These are phyloP conservation scores for Annulohypoxylon maeteangense DNA, from an alignment of 495 filamentous ascomycete genomes.

Conservation along the genomic window DNA sequence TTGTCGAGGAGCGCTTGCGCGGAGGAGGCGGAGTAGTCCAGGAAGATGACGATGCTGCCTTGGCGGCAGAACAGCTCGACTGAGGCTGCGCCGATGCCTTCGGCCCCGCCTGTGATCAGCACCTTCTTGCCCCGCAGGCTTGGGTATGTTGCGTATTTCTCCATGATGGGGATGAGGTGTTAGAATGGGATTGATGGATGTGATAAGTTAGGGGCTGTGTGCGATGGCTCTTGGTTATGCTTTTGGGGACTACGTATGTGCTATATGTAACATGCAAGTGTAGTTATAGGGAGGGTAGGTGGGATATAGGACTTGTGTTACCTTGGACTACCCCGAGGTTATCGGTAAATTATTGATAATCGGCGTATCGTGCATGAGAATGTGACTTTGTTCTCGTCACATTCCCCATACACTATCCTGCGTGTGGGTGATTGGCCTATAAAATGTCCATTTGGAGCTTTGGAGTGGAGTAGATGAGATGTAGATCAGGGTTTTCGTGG, in stretches of 20 bases:
- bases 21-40: slow-evolving; percentile 56
- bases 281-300: neutral
- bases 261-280: neutral
- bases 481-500: neutral
- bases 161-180: neutral
- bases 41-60: slow-evolving; percentile 61
- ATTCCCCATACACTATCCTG: neutral
- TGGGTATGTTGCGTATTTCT: slow-evolving; percentile 48
- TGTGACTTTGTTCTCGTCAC: neutral
- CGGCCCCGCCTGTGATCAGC: slow-evolving; percentile 63
- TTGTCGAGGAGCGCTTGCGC: slow-evolving; percentile 52
- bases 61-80: slow-evolving; percentile 58
- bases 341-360: neutral
- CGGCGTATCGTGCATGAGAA: neutral
- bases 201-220: neutral
- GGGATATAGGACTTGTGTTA: neutral
- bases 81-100: slow-evolving; percentile 62
- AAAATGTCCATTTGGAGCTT: neutral
- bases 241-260: neutral
- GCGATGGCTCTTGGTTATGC: neutral
- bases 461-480: neutral
- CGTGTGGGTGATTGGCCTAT: neutral
- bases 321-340: neutral
- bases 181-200: neutral
- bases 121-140: slow-evolving; percentile 58